Percentiles rank a stretch among this genome's conserved stretches.
Conservation (phyloP, 2,329 filamentous ascomycete species). For the Colletotrichum filicis region DNA sequence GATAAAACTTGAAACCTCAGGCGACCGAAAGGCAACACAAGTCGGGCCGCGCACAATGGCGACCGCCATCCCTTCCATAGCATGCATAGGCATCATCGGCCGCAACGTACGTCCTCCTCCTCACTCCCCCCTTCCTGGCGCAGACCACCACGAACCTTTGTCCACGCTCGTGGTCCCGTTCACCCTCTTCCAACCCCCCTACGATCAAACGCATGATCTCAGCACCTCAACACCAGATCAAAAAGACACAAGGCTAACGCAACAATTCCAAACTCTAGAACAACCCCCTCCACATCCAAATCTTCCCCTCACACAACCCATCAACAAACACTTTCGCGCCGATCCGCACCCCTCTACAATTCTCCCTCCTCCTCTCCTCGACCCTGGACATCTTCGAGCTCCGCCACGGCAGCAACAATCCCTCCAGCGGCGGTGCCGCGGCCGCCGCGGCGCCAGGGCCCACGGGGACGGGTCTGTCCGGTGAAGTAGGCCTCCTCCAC, state of each 20-base stretch:
- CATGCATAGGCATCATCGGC: constrained; percentile 93
- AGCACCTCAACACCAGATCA: not conserved
- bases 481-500: constrained; percentile 92
- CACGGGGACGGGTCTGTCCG: constrained; percentile 65
- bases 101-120: constrained; percentile 74
- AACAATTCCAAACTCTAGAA: constrained; percentile 68
- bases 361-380: constrained; percentile 89
- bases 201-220: not conserved
- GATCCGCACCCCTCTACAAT: constrained; percentile 82
- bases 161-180: not conserved
- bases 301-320: constrained; percentile 81
- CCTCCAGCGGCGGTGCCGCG: constrained; percentile 44
- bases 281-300: constrained; percentile 92
- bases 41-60: constrained; percentile 59
- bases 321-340: constrained; percentile 62
- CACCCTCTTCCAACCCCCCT: not conserved
- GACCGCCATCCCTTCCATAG: constrained; percentile 80
- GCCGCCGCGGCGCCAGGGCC: not conserved
- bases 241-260: constrained; percentile 20
- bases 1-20: not conserved
- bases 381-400: constrained; percentile 95
- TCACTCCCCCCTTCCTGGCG: not conserved
- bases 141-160: not conserved
- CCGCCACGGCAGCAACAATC: constrained; percentile 73
- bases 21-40: not conserved